These are phyloP conservation scores for Aspergillus cristatus DNA, from an alignment of 495 filamentous ascomycete genomes.

Conservation along the genomic window DNA sequence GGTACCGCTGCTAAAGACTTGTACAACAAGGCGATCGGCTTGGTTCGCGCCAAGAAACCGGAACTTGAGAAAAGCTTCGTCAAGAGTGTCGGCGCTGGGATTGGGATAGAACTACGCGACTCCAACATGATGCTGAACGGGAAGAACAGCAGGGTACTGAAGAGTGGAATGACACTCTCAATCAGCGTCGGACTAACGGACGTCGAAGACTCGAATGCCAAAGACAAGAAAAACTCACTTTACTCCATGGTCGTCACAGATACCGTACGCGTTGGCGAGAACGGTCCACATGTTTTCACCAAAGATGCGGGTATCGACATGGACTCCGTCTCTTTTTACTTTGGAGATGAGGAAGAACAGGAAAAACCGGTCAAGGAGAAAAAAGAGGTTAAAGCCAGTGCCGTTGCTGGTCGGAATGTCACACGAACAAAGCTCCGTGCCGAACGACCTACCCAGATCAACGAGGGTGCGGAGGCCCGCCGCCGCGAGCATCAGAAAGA, in stretches of 20 bases:
- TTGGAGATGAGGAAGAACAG: slow-evolving; percentile 79
- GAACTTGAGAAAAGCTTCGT: slow-evolving; percentile 89
- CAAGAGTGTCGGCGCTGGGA: slow-evolving; percentile 80
- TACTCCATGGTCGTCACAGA: slow-evolving; percentile 90
- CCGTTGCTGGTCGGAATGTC: slow-evolving; percentile 82
- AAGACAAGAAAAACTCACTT: slow-evolving; percentile 74
- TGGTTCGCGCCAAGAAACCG: slow-evolving; percentile 80
- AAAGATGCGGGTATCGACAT: slow-evolving; percentile 83
- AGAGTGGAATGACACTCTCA: slow-evolving; percentile 93
- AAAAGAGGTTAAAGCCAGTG: slow-evolving; percentile 69
- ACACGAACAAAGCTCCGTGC: slow-evolving; percentile 88
- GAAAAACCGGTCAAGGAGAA: slow-evolving; percentile 59
- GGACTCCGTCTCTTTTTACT: slow-evolving; percentile 92
- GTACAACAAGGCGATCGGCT: slow-evolving; percentile 72
- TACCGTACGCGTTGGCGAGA: slow-evolving; percentile 77
- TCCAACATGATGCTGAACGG: slow-evolving; percentile 68
- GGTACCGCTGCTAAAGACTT: slow-evolving; percentile 83
- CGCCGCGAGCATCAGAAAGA: slow-evolving; percentile 92
- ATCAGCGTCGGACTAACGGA: slow-evolving; percentile 83
- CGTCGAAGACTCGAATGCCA: slow-evolving; percentile 69
- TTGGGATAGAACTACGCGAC: slow-evolving; percentile 88
- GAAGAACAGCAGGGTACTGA: slow-evolving; percentile 73
- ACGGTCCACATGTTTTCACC: slow-evolving; percentile 75
- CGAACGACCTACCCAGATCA: slow-evolving; percentile 72
- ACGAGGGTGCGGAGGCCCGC: slow-evolving; percentile 81